Percentiles rank a stretch among this genome's conserved stretches.
Conservation (phyloP, 495 filamentous ascomycete species). For the Trichoderma orchidacearum region DNA sequence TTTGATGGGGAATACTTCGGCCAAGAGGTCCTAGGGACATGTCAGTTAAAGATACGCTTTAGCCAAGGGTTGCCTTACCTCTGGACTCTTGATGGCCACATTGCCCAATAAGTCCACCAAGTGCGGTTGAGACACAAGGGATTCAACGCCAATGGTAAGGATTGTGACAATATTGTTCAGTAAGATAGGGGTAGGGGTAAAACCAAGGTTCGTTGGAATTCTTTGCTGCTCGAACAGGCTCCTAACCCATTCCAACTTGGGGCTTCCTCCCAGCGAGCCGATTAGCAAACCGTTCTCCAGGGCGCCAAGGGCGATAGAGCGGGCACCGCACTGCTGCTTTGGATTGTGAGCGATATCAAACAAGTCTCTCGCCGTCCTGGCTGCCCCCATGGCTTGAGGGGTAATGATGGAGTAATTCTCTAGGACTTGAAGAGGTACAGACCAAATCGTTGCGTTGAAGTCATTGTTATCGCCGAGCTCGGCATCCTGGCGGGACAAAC, state of each 20-base stretch:
- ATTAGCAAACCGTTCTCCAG: background rate
- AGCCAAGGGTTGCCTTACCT: background rate
- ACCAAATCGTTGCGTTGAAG: conserved; percentile 13
- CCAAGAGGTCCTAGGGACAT: background rate
- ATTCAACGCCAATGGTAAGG: background rate
- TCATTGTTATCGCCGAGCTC: conserved; percentile 9
- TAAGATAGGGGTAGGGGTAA: background rate
- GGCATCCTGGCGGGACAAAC: conserved; percentile 9
- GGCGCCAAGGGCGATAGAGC: background rate
- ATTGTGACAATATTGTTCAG: background rate
- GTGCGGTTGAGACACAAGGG: background rate
- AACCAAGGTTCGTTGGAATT: background rate
- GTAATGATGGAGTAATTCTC: background rate
- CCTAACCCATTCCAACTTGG: background rate
- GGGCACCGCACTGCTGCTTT: background rate
- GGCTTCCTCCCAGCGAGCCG: background rate
- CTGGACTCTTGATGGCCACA: background rate
- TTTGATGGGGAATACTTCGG: background rate
- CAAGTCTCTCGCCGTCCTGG: background rate
- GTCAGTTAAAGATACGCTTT: background rate
- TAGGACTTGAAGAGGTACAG: background rate
- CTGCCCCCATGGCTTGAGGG: background rate
- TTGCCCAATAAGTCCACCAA: background rate
- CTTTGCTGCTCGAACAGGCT: background rate
- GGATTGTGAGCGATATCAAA: background rate